Percentiles rank a stretch among this genome's conserved stretches.
These are phyloP conservation scores for Didymella segeticola DNA, from an alignment of 2,329 filamentous ascomycete genomes.

Conservation along the genomic window DNA sequence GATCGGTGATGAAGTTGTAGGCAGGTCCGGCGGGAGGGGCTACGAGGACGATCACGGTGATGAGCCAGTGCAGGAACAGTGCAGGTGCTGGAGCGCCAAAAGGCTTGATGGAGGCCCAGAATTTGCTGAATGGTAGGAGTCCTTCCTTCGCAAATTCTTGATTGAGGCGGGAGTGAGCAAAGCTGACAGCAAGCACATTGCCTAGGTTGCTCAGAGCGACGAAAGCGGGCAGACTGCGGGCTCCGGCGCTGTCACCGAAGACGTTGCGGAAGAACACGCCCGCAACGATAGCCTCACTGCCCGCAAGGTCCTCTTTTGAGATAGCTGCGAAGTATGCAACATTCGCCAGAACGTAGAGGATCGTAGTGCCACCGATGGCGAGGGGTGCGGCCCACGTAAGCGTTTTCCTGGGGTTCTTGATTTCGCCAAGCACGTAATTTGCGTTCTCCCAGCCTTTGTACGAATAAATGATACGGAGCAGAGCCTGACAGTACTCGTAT, in stretches of 20 bases:
- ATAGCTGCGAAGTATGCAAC: constrained; percentile 71
- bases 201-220: constrained; percentile 68
- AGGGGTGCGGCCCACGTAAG: constrained; percentile 64
- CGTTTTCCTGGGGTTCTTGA: constrained; percentile 63
- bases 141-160: constrained; percentile 75
- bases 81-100: constrained; percentile 64
- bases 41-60: constrained; percentile 69
- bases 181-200: constrained; percentile 67
- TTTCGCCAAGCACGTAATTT: constrained; percentile 66
- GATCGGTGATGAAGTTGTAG: constrained; percentile 70
- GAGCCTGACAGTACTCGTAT: constrained; percentile 60
- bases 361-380: constrained; percentile 64
- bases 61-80: constrained; percentile 70
- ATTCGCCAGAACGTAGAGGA: constrained; percentile 69
- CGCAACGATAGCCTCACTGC: constrained; percentile 66
- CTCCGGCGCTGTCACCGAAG: constrained; percentile 63
- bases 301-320: constrained; percentile 63
- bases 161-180: constrained; percentile 65
- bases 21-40: constrained; percentile 72
- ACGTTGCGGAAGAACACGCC: constrained; percentile 68
- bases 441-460: constrained; percentile 71
- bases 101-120: constrained; percentile 74
- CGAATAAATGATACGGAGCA: constrained; percentile 66
- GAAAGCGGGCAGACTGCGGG: constrained; percentile 54
- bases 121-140: constrained; percentile 67